Evolutionary conservation across 2,329 filamentous ascomycete genomes (phyloP), one percentile per base, ranked within the genome.

Genomic region (Aspergillus tanneri): DNA sequence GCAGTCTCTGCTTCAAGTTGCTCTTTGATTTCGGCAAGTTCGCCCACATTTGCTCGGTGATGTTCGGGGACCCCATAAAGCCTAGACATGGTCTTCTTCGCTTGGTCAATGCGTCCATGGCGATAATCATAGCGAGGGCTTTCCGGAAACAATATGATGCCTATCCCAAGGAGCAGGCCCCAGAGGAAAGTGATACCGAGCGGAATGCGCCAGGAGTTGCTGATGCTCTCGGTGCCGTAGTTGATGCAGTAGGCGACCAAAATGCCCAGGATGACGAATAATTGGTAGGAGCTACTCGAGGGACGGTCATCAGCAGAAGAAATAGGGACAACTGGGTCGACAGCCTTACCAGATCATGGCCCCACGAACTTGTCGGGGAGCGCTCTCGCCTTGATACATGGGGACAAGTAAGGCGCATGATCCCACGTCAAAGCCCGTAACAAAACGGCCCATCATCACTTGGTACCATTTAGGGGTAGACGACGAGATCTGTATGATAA

Each of bases 371-470:
- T 86, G 87, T 66, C 78, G 80, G 43, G 85, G 84, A 43, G 65
- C 61, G 61, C 89, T 87, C 72, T 90, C 87, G 38, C 84, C 88
- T 85, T 91, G 90, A 79, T 91, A 89, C 49, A 88, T 76, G 60
- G 58, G 50, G 27, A 60, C 48, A 51, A 16, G 86, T 85, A 11
- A 84, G 88, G 40, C 60, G 87, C 82, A 66, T 88, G 87, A 65
- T 1, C 87, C 87, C 62, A 90, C 86, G 74, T 86, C 87, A 44
- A 67, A 56, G 4, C 66, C 66, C 11, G 63, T 63, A 24, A 77
- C 71, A 45, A 78, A 59, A 18, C 78, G 77, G 23, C 78, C 77
- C 38, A 75, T 57, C 18, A 65, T 67, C 16, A 74, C 49, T 44
- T 74, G 68, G 35, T 68, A 67, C 72, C 72, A 74, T 36, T 67